Conservation (phyloP, 179 eudicot genomes). For the Silene coronaria region DNA sequence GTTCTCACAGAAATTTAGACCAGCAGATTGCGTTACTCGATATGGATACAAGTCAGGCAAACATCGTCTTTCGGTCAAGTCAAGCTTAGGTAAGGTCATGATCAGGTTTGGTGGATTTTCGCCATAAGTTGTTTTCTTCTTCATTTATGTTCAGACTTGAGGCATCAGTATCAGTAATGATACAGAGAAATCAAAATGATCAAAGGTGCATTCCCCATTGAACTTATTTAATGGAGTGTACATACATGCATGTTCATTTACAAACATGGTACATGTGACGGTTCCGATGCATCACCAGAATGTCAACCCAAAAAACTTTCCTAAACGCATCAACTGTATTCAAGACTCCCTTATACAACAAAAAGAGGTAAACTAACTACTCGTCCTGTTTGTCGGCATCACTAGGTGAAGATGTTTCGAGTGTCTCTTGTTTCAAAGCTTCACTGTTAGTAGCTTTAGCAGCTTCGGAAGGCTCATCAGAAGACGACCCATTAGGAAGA, state of each 20-base stretch:
- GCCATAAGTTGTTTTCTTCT: no score
- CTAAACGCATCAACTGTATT: neutral
- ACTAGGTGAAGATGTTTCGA: no score
- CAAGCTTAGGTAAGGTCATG: no score
- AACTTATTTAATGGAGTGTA: neutral
- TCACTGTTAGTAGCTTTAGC: slow-evolving; percentile 16
- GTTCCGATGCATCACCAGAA: neutral
- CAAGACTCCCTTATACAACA: neutral
- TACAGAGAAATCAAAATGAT: neutral
- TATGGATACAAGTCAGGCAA: neutral
- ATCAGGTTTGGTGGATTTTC: no score
- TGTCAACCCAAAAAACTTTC: neutral
- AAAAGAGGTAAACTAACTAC: no score
- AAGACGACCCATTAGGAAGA: slow-evolving; percentile 19
- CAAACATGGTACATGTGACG: neutral
- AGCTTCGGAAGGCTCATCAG: slow-evolving; percentile 24
- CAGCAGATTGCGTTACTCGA: neutral
- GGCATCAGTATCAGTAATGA: no score
- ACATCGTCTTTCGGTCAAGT: neutral
- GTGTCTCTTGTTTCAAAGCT: slow-evolving; percentile 12
- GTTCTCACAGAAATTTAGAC: neutral
- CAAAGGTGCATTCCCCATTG: neutral
- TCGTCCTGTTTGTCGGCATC: no score
- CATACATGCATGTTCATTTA: slow-evolving; percentile 1
- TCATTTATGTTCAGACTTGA: no score